Evolutionary conservation across 768 basidiomycete species (phyloP).

Genomic region (Pluteus cervinus): DNA sequence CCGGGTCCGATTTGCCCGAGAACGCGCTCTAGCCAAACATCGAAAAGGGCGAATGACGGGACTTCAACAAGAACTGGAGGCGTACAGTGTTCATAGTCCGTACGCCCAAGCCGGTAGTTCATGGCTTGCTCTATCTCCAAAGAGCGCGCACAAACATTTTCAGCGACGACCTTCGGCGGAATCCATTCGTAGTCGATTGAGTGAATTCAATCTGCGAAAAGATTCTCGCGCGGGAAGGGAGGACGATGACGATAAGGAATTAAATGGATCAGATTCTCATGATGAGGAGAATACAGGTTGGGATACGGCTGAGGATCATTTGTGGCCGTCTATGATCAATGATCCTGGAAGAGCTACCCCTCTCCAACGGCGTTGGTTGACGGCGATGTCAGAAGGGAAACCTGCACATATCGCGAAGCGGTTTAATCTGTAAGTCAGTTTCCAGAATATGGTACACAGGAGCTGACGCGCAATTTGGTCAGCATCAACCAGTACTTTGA

Average conservation of each 20-base stretch:
- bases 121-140: constrained; percentile 54
- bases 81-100: constrained; percentile 6
- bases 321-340: constrained; percentile 62
- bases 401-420: constrained; percentile 60
- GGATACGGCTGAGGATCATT: constrained; percentile 42
- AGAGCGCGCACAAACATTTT: constrained; percentile 39
- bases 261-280: constrained; percentile 29
- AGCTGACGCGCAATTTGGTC: not conserved
- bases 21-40: constrained; percentile 27
- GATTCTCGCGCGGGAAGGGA: constrained; percentile 19
- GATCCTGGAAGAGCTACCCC: constrained; percentile 81
- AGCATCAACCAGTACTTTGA: constrained; percentile 94
- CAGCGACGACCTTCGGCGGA: constrained; percentile 41
- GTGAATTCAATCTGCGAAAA: too few species aligned
- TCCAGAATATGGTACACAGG: not conserved
- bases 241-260: constrained; percentile 24
- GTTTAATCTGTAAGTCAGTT: constrained; percentile 65
- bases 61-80: constrained; percentile 6
- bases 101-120: constrained; percentile 13
- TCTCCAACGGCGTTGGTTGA: constrained; percentile 75
- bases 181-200: constrained; percentile 33
- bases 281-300: too few species aligned
- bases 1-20: constrained; percentile 46
- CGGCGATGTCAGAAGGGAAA: constrained; percentile 86
- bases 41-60: constrained; percentile 7